Percentiles rank a stretch among this genome's conserved stretches.
Evolutionary conservation across 2,329 filamentous ascomycete genomes (phyloP).

Genomic region (Colletotrichum siamense): DNA sequence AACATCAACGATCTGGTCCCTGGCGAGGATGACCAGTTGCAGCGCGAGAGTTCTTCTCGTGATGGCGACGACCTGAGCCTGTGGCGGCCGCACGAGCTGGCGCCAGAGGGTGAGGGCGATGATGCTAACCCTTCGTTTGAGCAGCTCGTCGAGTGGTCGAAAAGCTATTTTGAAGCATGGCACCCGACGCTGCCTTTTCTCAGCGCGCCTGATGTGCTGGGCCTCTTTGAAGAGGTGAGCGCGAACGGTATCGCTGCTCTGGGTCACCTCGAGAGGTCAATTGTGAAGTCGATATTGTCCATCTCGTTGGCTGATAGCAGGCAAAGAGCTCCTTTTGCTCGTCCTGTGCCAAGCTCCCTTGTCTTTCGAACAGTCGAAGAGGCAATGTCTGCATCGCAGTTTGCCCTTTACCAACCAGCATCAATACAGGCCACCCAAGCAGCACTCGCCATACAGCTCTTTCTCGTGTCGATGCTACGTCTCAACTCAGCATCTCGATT

Average conservation of each 20-base stretch:
- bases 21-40: conserved; percentile 60
- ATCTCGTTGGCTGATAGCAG: conserved; percentile 59
- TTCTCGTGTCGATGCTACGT: conserved; percentile 60
- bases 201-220: conserved; percentile 56
- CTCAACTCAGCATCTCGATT: conserved; percentile 62
- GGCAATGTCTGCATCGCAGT: conserved; percentile 53
- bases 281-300: conserved; percentile 55
- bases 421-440: conserved; percentile 55
- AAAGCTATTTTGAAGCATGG: conserved; percentile 63
- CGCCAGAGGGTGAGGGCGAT: neutral
- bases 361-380: conserved; percentile 55
- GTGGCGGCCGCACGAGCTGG: conserved; percentile 42
- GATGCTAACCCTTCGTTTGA: conserved; percentile 44
- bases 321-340: conserved; percentile 35
- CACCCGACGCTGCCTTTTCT: conserved; percentile 62
- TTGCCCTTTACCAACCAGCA: conserved; percentile 50
- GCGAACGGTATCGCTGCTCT: conserved; percentile 33
- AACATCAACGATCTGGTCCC: conserved; percentile 50
- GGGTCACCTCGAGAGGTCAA: conserved; percentile 41
- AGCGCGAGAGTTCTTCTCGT: conserved; percentile 4
- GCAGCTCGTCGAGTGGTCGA: conserved; percentile 53
- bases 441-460: conserved; percentile 57
- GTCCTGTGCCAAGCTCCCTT: conserved; percentile 44
- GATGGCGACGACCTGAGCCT: conserved; percentile 30
- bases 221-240: conserved; percentile 49